Evolutionary conservation across 2,329 filamentous ascomycete genomes (phyloP), one percentile per base, ranked within the genome.

Genomic region (Alternaria triticimaculans): DNA sequence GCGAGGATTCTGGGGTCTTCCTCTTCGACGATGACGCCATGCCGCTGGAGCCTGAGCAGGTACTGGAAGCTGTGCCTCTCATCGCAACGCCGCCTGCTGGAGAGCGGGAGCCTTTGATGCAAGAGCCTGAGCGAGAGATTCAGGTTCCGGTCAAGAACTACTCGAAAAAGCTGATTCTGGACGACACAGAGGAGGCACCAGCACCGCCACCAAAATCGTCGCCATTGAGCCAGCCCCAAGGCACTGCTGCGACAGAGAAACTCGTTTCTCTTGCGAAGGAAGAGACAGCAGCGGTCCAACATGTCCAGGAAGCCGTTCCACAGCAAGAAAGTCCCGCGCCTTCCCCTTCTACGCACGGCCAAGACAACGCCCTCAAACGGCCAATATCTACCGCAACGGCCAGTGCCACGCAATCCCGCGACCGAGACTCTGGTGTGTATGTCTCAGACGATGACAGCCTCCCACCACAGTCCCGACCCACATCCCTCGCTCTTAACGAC

Each of bases 391-490:
- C 45, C 18, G 21, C 26, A n/a, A 28, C 28, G 25, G 18, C 6
- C 33, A 45, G 12, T 15, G 14, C 25, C 49, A 58, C 23, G 12
- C 50, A 7, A 62, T 58, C 20, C 9, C 61, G 59, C 12, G 68
- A 72, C 43, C 67, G 71, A 49, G 73, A 76, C 61, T 76, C 72
- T 5, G 72, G 69, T 8, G 67, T 76, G 26, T 73, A 72, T 44
- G 62, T 75, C 37, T 72, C 66, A 3, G 72, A 76, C 11, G 58
- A 43, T 20, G 65, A 73, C 10, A 61, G 54, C 41, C 20, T 55
- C 18, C 53, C 61, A 14, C 26, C 64, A 15, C 33, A 50, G 15
- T 64, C 66, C 6, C 60, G 55, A 14, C 61, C 68, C 7, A 43
- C 60, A 12, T 72, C 72, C 6, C 37, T 67, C 26, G 57, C 58